phyloP scores from a whole-genome alignment of 352 stramenopile species.

The Pythium oligandrum region DNA sequence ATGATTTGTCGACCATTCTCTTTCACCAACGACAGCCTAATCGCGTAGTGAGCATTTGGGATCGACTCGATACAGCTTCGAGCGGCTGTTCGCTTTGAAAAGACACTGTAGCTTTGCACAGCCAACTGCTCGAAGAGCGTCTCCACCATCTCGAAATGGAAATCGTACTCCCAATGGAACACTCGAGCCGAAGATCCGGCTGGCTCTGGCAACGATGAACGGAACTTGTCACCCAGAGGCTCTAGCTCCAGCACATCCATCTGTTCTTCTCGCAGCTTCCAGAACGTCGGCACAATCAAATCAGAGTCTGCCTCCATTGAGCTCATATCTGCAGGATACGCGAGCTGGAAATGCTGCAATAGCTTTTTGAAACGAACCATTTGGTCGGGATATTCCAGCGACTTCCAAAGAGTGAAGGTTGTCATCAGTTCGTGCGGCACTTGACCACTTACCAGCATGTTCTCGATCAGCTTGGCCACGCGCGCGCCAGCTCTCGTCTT shows the following conservation, averaged over 20 bases:
- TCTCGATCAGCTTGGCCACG: neutral
- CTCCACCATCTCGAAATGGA: conserved; percentile 13
- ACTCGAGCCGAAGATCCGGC: neutral
- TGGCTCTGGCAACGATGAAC: neutral
- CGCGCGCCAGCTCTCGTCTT: no score
- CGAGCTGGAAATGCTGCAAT: conserved; percentile 12
- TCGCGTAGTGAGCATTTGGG: no score
- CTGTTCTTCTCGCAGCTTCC: neutral
- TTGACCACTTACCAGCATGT: neutral
- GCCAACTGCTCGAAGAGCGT: conserved; percentile 20
- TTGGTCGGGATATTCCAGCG: conserved; percentile 1
- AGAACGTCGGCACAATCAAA: conserved; percentile 4
- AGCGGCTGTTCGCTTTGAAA: no score
- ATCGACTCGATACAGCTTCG: no score
- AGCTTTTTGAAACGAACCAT: conserved; percentile 18
- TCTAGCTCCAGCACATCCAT: neutral
- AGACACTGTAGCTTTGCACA: conserved; percentile 8
- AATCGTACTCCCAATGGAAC: conserved; percentile 19
- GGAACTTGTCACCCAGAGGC: neutral
- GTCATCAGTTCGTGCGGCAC: no score
- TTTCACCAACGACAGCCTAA: no score
- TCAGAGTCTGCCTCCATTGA: conserved; percentile 12
- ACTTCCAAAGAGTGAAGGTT: neutral
- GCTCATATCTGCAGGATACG: conserved; percentile 1
- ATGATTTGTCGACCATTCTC: no score